Evolutionary conservation across 345 rosid genomes (phyloP).

Genomic region (Raphanus raphanistrum): DNA sequence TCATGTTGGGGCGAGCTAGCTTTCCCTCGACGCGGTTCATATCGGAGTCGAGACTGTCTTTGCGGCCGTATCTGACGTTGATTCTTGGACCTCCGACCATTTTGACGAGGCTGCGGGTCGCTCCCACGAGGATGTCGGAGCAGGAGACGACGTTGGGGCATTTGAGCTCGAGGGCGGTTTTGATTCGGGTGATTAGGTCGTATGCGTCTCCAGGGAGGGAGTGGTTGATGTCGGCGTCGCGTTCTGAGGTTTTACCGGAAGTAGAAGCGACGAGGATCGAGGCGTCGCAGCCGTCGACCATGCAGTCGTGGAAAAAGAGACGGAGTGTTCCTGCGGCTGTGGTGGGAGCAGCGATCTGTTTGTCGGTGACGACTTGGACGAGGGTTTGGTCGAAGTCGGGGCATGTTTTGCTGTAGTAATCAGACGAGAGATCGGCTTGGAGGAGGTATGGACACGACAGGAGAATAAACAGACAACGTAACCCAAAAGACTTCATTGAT

Average conservation of each 20-base stretch:
- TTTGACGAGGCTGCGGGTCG: constrained; percentile 58
- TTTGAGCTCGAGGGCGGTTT: constrained; percentile 66
- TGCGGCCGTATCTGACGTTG: constrained; percentile 52
- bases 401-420: constrained; percentile 60
- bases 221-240: constrained; percentile 52
- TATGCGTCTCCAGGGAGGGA: constrained; percentile 78
- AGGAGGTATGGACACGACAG: constrained; percentile 5
- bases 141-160: constrained; percentile 72
- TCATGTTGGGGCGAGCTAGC: constrained; percentile 42
- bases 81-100: constrained; percentile 72
- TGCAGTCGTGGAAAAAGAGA: constrained; percentile 72
- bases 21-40: constrained; percentile 43
- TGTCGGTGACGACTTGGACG: constrained; percentile 41
- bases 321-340: constrained; percentile 76
- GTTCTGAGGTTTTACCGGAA: constrained; percentile 60
- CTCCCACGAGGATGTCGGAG: constrained; percentile 63
- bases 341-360: constrained; percentile 57
- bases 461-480: not conserved
- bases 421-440: constrained; percentile 33
- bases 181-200: constrained; percentile 56
- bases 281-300: constrained; percentile 74
- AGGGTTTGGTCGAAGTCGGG: constrained; percentile 53
- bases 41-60: constrained; percentile 54
- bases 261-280: constrained; percentile 65
- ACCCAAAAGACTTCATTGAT: constrained; percentile 13